Percentiles rank a stretch among this genome's conserved stretches.
phyloP scores from a whole-genome alignment of 2,329 filamentous ascomycete genomes.

The Penicillium brasilianum region DNA sequence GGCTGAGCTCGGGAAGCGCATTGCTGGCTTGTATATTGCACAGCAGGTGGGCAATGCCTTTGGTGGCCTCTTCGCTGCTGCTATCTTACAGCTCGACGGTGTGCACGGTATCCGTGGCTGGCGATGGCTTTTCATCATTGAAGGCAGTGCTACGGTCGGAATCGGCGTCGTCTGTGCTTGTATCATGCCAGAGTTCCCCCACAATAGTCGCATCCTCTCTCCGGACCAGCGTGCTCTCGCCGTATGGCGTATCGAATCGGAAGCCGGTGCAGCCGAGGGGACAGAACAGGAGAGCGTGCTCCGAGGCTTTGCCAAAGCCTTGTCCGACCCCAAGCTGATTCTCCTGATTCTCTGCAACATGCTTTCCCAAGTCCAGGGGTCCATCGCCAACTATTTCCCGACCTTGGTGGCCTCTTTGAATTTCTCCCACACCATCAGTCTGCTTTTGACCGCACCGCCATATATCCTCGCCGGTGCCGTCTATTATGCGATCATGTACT shows the following conservation, averaged over 20 bases:
- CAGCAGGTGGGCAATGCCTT: constrained; percentile 37
- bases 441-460: constrained; percentile 55
- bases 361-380: constrained; percentile 46
- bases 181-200: constrained; percentile 48
- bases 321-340: constrained; percentile 46
- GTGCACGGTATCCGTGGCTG: constrained; percentile 29
- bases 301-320: constrained; percentile 34
- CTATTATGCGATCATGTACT: constrained; percentile 44
- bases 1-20: constrained; percentile 37
- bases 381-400: constrained; percentile 36
- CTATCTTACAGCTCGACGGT: constrained; percentile 32
- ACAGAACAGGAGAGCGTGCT: constrained; percentile 39
- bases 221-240: constrained; percentile 29
- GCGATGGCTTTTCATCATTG: constrained; percentile 40
- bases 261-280: constrained; percentile 48
- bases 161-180: constrained; percentile 39
- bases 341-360: constrained; percentile 48
- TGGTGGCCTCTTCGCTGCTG: constrained; percentile 35
- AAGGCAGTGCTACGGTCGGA: constrained; percentile 34
- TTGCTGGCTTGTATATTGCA: constrained; percentile 38
- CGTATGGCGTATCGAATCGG: constrained; percentile 38
- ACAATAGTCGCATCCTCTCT: constrained; percentile 44
- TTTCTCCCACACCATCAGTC: constrained; percentile 42
- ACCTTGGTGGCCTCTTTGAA: constrained; percentile 29
- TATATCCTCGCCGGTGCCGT: constrained; percentile 50